Evolutionary conservation across 2,329 filamentous ascomycete genomes (phyloP), one percentile per base, ranked within the genome.

Genomic region (Scedosporium boydii): DNA sequence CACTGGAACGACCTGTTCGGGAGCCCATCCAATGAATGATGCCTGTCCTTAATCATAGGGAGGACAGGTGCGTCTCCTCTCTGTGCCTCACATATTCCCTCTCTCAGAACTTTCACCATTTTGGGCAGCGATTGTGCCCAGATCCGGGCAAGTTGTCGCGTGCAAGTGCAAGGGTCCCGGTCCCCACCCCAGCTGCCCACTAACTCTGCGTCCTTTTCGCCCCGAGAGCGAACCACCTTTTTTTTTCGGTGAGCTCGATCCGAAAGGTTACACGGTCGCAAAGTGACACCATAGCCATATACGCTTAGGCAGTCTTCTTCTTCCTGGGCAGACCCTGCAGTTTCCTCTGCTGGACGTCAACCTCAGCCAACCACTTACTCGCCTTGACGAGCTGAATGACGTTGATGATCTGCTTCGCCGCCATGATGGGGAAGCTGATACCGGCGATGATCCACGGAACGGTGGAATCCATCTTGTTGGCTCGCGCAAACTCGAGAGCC

Each of bases 311-410:
- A 69, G 60, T 42, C 53, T 62, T 72, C 65, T 73, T 74, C 72
- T 77, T 78, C 67, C 79, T 80, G 26, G 82, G 80, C 29, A 87
- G 71, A 3, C 84, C 85, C 68, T 74, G 71, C 44, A 72, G 74
- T 63, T 67, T 83, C 69, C 91, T 83, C 65, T 82, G 79, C 69
- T 84, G 81, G 42, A 89, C 75, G 70, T 99, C 95, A n/a, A 92
- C 92, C 76, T 98, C 93, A 0, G 91, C 95, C 46, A 99, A 81
- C 87, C 91, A 96, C 71, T 86, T 87, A 76, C 91, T 93, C 6
- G 95, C 95, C 76, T 97, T 96, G 71, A 96, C 85, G 69, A 99
- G 83, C 80, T 99, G 95, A 58, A 98, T 83, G 59, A 97, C 82
- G 70, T 99, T 99, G 81, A 98, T 91, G 70, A 89, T 82, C 74